Percentiles rank a stretch among this genome's conserved stretches.
Evolutionary conservation across 2,329 filamentous ascomycete genomes (phyloP).

Genomic region (Neofusicoccum umdonicola): DNA sequence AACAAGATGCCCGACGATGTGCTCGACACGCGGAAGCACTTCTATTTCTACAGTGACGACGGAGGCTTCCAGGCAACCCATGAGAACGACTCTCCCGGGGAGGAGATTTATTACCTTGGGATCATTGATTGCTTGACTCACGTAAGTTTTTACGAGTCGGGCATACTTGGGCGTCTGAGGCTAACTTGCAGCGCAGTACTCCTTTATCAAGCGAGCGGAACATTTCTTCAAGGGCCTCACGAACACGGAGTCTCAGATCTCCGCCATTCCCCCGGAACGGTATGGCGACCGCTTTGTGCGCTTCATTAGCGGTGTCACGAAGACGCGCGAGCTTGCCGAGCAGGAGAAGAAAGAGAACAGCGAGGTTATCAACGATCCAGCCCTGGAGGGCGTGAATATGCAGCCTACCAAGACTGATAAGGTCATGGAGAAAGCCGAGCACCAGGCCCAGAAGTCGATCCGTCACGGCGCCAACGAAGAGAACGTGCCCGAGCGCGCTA

Average conservation of each 20-base stretch:
- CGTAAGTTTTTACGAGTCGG: slow-evolving; percentile 56
- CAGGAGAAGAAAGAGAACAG: slow-evolving; percentile 47
- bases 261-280: slow-evolving; percentile 81
- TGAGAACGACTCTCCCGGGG: slow-evolving; percentile 77
- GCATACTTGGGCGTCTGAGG: neutral
- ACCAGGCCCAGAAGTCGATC: slow-evolving; percentile 59
- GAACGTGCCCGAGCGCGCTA: slow-evolving; percentile 61
- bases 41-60: slow-evolving; percentile 90
- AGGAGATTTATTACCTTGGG: slow-evolving; percentile 96
- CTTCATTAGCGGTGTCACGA: slow-evolving; percentile 88
- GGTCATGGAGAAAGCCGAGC: slow-evolving; percentile 61
- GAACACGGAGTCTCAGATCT: slow-evolving; percentile 81
- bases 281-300: slow-evolving; percentile 93
- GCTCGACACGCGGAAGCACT: slow-evolving; percentile 62
- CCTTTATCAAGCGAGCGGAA: slow-evolving; percentile 89
- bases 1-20: slow-evolving; percentile 90
- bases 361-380: slow-evolving; percentile 35
- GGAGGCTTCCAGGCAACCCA: slow-evolving; percentile 92
- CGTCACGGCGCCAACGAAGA: slow-evolving; percentile 48
- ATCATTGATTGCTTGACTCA: slow-evolving; percentile 98
- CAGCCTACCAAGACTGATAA: slow-evolving; percentile 48
- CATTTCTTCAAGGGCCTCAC: slow-evolving; percentile 96
- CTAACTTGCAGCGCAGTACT: slow-evolving; percentile 63
- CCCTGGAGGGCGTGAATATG: slow-evolving; percentile 39
- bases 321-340: slow-evolving; percentile 80